A percentile compares a stretch with the other conserved stretches of the same genome.
Conservation (phyloP, 164 flowering plant species). For the Aristolochia californica region DNA sequence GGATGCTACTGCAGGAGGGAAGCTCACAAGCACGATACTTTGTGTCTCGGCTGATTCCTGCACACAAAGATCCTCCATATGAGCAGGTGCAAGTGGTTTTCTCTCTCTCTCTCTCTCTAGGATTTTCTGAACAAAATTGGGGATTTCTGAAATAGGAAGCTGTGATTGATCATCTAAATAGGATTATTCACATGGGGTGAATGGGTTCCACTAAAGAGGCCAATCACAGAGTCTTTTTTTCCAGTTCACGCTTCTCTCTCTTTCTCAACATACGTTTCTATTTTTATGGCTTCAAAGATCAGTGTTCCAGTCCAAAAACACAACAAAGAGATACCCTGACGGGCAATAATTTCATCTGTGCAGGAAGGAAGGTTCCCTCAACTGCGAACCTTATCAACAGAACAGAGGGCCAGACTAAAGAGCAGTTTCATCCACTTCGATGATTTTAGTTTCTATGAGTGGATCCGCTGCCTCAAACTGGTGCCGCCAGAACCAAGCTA, state of each 20-base stretch:
- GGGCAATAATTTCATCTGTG: background rate
- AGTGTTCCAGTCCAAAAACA: background rate
- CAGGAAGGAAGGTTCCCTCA: slow-evolving; percentile 99
- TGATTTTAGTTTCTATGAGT: slow-evolving; percentile 91
- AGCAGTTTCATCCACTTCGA: slow-evolving; percentile 88
- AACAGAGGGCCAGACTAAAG: slow-evolving; percentile 72
- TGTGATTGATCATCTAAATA: too few species aligned
- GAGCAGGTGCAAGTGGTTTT: slow-evolving; percentile 57
- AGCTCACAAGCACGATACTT: slow-evolving; percentile 95
- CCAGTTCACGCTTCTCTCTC: too few species aligned
- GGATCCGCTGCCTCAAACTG: slow-evolving; percentile 86
- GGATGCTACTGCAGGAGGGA: slow-evolving; percentile 58
- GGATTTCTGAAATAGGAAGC: too few species aligned
- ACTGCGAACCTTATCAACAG: slow-evolving; percentile 56
- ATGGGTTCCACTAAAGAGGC: too few species aligned
- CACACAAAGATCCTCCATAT: slow-evolving; percentile 97
- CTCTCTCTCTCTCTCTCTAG: too few species aligned
- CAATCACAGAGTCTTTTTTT: too few species aligned
- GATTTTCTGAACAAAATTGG: too few species aligned
- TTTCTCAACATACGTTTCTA: too few species aligned
- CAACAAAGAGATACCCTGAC: background rate
- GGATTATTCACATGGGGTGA: too few species aligned
- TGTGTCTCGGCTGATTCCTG: slow-evolving; percentile 88
- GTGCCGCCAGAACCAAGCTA: slow-evolving; percentile 84
- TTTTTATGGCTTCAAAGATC: background rate